These are phyloP conservation scores for Backusella luteola DNA, from an alignment of 192 early-diverging fungal species.

Conservation along the genomic window DNA sequence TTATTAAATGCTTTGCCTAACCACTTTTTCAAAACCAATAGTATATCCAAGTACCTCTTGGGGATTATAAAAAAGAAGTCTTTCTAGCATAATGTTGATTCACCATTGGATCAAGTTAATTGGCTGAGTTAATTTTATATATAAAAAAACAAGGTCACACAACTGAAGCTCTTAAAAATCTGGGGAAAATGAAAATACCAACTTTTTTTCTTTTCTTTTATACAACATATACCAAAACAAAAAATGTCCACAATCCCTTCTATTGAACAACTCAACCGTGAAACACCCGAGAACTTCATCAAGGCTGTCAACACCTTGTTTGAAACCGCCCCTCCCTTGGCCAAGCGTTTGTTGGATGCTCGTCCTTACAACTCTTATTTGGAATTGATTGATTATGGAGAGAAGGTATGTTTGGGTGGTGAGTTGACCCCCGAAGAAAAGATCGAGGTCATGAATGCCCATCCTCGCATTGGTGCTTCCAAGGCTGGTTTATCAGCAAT, in stretches of 20 bases:
- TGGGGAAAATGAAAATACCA: not conserved
- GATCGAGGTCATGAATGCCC: constrained; percentile 83
- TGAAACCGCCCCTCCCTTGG: constrained; percentile 83
- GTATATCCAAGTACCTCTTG: no score
- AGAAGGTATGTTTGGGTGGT: constrained; percentile 43
- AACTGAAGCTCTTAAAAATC: not conserved
- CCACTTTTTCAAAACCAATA: no score
- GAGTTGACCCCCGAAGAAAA: constrained; percentile 63
- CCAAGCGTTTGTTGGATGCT: constrained; percentile 59
- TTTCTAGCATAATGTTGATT: no score
- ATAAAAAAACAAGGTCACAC: not conserved
- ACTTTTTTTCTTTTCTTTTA: constrained; percentile 17
- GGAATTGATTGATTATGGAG: constrained; percentile 61
- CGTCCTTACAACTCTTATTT: constrained; percentile 74
- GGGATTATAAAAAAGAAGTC: no score
- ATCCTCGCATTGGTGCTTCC: constrained; percentile 83
- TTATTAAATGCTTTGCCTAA: no score
- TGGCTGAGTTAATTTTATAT: not conserved
- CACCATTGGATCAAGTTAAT: not conserved
- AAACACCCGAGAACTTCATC: constrained; percentile 51
- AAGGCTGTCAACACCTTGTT: constrained; percentile 72
- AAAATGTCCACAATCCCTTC: constrained; percentile 51
- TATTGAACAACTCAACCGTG: constrained; percentile 64
- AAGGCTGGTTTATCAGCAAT: constrained; percentile 67
- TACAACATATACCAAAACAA: constrained; percentile 12